Evolutionary conservation across 2,329 filamentous ascomycete species (phyloP).

Genomic region (Cladosporium velox): DNA sequence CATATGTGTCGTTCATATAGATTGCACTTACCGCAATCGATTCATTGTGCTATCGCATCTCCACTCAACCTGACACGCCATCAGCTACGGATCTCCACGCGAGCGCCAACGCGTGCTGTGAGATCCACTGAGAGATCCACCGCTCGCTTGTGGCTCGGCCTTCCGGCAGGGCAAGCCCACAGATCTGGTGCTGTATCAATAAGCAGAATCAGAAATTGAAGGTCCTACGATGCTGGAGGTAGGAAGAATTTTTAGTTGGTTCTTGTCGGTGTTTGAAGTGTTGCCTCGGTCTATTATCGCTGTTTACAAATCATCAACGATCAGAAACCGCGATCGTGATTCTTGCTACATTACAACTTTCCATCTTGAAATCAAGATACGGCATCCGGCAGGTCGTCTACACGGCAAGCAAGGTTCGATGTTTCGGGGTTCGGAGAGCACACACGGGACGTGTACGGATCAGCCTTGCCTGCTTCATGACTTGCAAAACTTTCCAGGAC

Average conservation of each 20-base stretch:
- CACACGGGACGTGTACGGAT: neutral
- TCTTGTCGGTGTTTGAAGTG: neutral
- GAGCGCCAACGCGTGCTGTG: conserved; percentile 13
- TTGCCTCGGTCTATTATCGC: neutral
- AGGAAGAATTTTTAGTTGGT: neutral
- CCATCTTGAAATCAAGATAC: neutral
- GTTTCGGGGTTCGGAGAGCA: neutral
- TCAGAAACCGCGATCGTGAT: neutral
- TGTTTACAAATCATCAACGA: neutral
- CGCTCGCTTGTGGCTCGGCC: conserved; percentile 10
- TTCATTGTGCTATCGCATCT: neutral
- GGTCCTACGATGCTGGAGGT: neutral
- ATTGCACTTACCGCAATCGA: neutral
- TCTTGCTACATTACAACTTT: neutral
- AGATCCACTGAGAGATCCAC: conserved; percentile 9
- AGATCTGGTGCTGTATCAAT: conserved; percentile 2
- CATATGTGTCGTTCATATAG: neutral
- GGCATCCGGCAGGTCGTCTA: neutral
- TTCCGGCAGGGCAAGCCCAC: neutral
- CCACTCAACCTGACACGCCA: conserved; percentile 12
- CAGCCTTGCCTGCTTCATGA: neutral
- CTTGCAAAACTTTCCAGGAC: neutral
- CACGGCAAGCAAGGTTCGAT: neutral
- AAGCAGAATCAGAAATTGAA: neutral
- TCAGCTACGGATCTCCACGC: conserved; percentile 6